phyloP scores from a whole-genome alignment of 2,329 filamentous ascomycete species.

The Ophiostoma populinum region DNA sequence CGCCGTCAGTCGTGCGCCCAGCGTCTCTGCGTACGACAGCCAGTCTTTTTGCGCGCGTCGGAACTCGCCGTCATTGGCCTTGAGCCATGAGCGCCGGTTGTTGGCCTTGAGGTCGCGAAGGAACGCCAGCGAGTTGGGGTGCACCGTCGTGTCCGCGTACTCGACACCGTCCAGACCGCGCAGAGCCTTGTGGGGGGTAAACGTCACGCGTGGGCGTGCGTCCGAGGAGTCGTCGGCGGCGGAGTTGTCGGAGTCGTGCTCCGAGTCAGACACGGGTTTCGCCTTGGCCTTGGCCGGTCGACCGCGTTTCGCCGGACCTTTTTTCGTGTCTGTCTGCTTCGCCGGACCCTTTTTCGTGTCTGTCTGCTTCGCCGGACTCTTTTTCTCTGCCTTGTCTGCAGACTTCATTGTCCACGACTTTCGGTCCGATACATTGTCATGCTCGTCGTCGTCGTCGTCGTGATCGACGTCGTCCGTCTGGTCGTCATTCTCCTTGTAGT shows the following conservation, averaged over 20 bases:
- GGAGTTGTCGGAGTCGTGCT: conserved; percentile 19
- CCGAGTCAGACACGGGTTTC: conserved; percentile 4
- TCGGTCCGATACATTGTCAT: conserved; percentile 11
- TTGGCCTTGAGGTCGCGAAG: conserved; percentile 40
- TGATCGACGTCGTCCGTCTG: conserved; percentile 12
- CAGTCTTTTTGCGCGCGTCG: conserved; percentile 65
- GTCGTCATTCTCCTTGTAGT: too few species aligned
- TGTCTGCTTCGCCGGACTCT: conserved; percentile 13
- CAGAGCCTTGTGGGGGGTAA: conserved; percentile 24
- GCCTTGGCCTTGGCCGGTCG: not conserved
- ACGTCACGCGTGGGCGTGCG: conserved; percentile 20
- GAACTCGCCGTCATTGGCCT: conserved; percentile 65
- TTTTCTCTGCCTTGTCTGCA: conserved; percentile 16
- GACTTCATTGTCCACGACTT: not conserved
- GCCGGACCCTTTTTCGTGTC: conserved; percentile 16
- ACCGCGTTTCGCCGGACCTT: conserved; percentile 10
- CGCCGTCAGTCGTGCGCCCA: conserved; percentile 48
- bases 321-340: conserved; percentile 14
- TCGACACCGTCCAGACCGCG: conserved; percentile 24
- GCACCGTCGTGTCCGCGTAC: conserved; percentile 35
- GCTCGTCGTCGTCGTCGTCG: conserved; percentile 11
- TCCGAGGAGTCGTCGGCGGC: conserved; percentile 19
- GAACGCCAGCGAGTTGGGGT: conserved; percentile 41
- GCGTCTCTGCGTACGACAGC: conserved; percentile 55
- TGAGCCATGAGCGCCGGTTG: conserved; percentile 41